These are phyloP conservation scores for Trichoderma lentiforme DNA, from an alignment of 2,329 filamentous ascomycete genomes.

Conservation along the genomic window DNA sequence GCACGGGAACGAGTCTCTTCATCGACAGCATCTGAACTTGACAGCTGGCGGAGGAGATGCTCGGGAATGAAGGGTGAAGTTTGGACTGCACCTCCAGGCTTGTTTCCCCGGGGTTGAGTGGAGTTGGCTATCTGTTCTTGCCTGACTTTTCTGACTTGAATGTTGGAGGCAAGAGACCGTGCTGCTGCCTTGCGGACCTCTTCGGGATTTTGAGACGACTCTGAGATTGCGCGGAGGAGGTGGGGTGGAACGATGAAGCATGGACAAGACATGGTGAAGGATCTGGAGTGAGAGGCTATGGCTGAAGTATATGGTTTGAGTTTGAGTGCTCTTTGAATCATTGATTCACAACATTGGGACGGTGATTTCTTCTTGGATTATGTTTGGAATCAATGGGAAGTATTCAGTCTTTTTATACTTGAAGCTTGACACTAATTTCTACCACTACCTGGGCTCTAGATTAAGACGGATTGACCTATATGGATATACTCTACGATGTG, in stretches of 20 bases:
- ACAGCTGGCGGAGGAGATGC: not conserved
- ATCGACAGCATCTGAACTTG: not conserved
- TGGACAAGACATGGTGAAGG: slow-evolving; percentile 23
- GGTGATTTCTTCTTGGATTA: not conserved
- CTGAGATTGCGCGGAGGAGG: slow-evolving; percentile 42
- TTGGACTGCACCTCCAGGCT: not conserved
- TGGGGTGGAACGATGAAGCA: slow-evolving; percentile 47
- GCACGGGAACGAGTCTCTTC: not conserved
- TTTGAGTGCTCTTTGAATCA: not conserved
- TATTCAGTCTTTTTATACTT: not conserved
- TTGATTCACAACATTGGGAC: not conserved
- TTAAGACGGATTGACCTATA: not conserved
- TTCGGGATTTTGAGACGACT: slow-evolving; percentile 37
- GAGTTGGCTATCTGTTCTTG: slow-evolving; percentile 37
- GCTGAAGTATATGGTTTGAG: not conserved
- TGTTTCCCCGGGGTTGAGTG: no score
- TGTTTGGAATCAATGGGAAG: not conserved
- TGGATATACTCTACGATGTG: not conserved
- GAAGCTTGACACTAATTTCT: not conserved
- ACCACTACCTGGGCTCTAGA: not conserved
- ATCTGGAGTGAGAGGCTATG: not conserved
- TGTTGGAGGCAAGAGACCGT: not conserved
- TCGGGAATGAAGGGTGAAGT: not conserved
- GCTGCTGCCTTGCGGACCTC: slow-evolving; percentile 35
- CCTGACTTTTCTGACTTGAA: slow-evolving; percentile 28